Base-by-base conservation (phyloP, 2,329 filamentous ascomycete species). In the Apiospora pterosperma region DNA sequence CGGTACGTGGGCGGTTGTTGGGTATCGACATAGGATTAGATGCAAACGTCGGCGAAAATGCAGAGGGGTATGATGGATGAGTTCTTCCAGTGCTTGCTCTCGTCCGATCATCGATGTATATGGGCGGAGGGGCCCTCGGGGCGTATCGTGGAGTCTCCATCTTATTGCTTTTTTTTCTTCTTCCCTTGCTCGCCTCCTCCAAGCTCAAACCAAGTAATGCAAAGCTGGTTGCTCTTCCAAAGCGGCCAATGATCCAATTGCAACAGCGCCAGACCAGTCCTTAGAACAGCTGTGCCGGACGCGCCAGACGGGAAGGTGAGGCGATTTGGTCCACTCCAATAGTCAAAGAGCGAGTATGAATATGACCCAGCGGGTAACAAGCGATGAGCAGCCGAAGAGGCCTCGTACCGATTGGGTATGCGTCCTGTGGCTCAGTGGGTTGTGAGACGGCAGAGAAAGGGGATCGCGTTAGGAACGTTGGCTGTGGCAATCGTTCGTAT, bases 11-110 rank as follows among this genome's bases (percentile, higher is more conserved):
- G 52, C 69, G 72, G 21, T 65, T 67, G 61, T 73, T 76, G 23
- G 73, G 74, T 69, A 79, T 78, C 28, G 75, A 72, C 76, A 78
- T 77, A 2, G 77, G 76, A 39, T 74, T 73, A 11, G 77, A 77
- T 25, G 74, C 65, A 23, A 71, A 52, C 39, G 73, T 67, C 11
- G 74, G 70, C 19, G 76, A 74, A 66, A 73, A 73, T 62, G 67
- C 69, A n/a, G 74, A 72, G 4, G 62, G 41, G 36, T 67, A 73
- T 25, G 58, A 60, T 52, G 68, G 65, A 59, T 65, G 70, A 28
- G 70, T 63, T 42, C 70, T 68, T 19, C 68, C 67, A 34, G 28
- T 16, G 8, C 23, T 44, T 48, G 25, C 48, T 55, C 60, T 62
- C 7, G 39, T 36, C 16, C 60, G 60, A 16, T 62, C 60, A 34